These are phyloP conservation scores for Odontarrhena argentea DNA, from an alignment of 345 rosid species.

Conservation along the genomic window DNA sequence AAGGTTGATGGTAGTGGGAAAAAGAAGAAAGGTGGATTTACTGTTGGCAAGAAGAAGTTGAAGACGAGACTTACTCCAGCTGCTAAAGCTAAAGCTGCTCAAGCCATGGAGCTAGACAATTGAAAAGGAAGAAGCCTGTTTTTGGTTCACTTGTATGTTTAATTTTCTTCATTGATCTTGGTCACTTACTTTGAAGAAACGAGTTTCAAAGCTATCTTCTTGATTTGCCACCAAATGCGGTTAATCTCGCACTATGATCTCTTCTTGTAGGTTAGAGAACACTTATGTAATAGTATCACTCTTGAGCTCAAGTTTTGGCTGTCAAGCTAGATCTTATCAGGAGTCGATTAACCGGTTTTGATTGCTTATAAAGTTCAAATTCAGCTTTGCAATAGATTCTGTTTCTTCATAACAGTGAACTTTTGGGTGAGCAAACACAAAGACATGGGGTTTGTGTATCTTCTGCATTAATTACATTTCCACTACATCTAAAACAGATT, in stretches of 20 bases:
- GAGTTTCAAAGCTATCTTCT: conserved; percentile 11
- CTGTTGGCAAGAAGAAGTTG: conserved; percentile 82
- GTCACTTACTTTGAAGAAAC: conserved; percentile 3
- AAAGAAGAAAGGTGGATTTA: conserved; percentile 81
- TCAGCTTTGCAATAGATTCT: background rate
- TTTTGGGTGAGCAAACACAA: background rate
- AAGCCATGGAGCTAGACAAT: conserved; percentile 94
- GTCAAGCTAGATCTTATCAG: background rate
- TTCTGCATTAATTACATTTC: conserved; percentile 19
- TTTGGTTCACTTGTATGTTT: conserved; percentile 26
- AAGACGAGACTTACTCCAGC: conserved; percentile 78
- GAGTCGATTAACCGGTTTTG: conserved; percentile 3
- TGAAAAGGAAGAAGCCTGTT: conserved; percentile 45
- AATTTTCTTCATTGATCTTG: conserved; percentile 19
- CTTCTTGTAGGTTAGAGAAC: conserved; percentile 14
- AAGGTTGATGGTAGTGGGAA: conserved; percentile 78
- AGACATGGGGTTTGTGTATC: background rate
- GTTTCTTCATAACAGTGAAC: background rate
- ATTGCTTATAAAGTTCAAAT: background rate
- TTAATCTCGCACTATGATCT: background rate
- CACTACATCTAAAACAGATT: background rate
- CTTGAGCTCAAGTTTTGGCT: conserved; percentile 19
- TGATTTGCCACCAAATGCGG: background rate
- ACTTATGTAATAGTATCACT: background rate
- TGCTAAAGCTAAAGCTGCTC: conserved; percentile 87